phyloP scores from a whole-genome alignment of 192 early-diverging fungal species.

The Gonapodya sp. region DNA sequence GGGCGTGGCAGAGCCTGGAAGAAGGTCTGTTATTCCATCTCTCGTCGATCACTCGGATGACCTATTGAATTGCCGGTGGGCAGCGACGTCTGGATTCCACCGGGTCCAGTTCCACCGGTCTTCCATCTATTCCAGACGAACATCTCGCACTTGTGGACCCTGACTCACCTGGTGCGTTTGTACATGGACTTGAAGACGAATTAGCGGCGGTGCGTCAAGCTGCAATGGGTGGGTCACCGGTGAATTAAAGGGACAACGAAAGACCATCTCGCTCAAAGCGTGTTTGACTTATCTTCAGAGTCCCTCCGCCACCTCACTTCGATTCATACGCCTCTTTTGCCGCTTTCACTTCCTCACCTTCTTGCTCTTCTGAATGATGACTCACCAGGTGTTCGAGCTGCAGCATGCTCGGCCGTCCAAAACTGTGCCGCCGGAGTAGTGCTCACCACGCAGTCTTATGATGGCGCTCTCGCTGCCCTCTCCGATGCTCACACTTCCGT shows the following conservation, averaged over 20 bases:
- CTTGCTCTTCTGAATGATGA: not conserved
- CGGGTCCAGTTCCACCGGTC: too few relatives aligned
- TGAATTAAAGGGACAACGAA: not conserved
- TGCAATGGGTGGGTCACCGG: constrained; percentile 54
- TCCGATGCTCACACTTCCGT: not conserved
- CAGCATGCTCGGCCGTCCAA: not conserved
- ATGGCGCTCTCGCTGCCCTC: not conserved
- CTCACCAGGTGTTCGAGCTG: not conserved
- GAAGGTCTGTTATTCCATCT: not conserved
- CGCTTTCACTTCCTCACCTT: not conserved
- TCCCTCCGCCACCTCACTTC: not conserved
- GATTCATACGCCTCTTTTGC: not conserved
- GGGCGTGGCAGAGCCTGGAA: not conserved
- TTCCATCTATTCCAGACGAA: not conserved
- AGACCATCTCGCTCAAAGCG: not conserved
- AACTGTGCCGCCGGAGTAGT: not conserved
- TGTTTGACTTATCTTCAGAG: not conserved
- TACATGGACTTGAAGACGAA: constrained; percentile 94
- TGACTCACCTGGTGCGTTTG: constrained; percentile 84
- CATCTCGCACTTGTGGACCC: constrained; percentile 50
- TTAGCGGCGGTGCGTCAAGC: constrained; percentile 78
- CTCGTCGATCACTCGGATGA: too few relatives aligned
- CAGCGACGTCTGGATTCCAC: too few relatives aligned
- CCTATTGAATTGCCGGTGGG: too few relatives aligned
- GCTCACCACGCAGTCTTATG: not conserved